phyloP scores from a whole-genome alignment of 225 moss, liverwort and hornwort species.

The Pseudisothecium myosuroides region DNA sequence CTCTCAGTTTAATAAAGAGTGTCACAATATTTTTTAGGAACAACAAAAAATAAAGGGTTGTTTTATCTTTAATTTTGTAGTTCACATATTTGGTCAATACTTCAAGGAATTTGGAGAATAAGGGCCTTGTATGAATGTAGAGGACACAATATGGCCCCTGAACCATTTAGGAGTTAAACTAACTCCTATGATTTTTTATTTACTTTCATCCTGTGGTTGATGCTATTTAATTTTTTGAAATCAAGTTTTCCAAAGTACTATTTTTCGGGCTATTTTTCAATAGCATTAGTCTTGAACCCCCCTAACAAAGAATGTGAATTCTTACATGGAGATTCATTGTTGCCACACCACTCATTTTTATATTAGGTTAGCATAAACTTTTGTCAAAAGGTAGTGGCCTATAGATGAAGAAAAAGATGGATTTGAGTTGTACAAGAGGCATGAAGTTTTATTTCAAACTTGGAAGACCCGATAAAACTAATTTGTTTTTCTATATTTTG shows the following conservation, averaged over 20 bases:
- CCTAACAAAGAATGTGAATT: background rate
- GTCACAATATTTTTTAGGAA: no score
- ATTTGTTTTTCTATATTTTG: background rate
- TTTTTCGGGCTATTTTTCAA: background rate
- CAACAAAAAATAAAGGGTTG: no score
- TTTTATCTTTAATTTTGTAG: no score
- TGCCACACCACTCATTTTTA: accelerated
- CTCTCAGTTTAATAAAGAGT: no score
- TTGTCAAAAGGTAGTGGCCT: background rate
- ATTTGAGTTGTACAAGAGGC: accelerated
- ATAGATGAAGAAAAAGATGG: background rate
- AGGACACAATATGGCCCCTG: no score
- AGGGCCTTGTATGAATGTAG: no score
- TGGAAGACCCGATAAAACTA: background rate
- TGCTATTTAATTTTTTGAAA: background rate
- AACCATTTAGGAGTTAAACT: background rate
- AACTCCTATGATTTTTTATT: background rate
- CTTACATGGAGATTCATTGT: background rate
- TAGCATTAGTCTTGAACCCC: background rate
- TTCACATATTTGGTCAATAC: no score
- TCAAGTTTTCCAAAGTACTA: background rate
- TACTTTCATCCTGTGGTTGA: accelerated
- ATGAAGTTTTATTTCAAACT: background rate
- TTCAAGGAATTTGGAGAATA: no score
- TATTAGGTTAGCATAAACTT: background rate